Conservation (phyloP, 2,329 filamentous ascomycete species). For the Fusarium sp. region DNA sequence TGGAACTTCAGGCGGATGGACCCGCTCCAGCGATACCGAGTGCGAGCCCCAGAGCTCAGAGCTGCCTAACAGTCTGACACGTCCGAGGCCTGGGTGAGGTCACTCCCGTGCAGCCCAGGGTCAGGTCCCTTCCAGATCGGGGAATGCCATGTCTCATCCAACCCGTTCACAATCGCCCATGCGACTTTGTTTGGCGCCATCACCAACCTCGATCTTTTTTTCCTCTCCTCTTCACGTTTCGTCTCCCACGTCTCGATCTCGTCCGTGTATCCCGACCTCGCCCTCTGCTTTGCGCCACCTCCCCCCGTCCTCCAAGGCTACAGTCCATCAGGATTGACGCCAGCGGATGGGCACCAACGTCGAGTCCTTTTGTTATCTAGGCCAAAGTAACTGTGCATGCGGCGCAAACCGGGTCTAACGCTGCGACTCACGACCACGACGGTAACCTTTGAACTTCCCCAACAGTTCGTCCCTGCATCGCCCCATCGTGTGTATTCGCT, state of each 20-base stretch:
- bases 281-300: constrained; percentile 4
- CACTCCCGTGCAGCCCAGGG: constrained; percentile 18
- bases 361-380: constrained; percentile 21
- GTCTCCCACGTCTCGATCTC: not conserved
- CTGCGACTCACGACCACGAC: constrained; percentile 20
- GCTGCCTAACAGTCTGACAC: constrained; percentile 21
- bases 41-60: constrained; percentile 5
- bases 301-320: constrained; percentile 7
- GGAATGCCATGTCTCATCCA: constrained; percentile 34
- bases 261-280: not conserved
- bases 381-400: constrained; percentile 31
- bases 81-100: constrained; percentile 16
- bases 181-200: constrained; percentile 25
- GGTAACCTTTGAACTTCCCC: constrained; percentile 1
- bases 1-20: constrained; percentile 27
- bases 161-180: constrained; percentile 15
- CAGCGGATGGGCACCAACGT: constrained; percentile 17
- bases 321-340: constrained; percentile 11
- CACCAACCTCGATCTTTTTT: constrained; percentile 5
- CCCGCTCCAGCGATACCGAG: not conserved
- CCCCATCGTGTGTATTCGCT: not conserved
- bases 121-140: constrained; percentile 37
- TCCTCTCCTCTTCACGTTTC: constrained; percentile 3
- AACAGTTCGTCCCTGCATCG: not conserved
- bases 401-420: constrained; percentile 35